Conservation (phyloP, 2,329 filamentous ascomycete species). For the Scleromitrula shiraiana region DNA sequence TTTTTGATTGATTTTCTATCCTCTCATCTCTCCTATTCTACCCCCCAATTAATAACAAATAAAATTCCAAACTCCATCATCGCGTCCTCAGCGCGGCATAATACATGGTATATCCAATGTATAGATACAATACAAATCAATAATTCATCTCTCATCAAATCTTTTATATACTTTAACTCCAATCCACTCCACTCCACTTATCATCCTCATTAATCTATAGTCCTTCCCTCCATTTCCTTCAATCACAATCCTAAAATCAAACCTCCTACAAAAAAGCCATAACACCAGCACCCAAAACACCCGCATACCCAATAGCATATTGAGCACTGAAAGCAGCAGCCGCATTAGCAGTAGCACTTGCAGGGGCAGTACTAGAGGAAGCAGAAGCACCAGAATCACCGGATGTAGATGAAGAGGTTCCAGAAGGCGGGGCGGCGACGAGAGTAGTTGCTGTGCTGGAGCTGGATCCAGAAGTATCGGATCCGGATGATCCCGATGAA, state of each 20-base stretch:
- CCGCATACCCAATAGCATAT: neutral
- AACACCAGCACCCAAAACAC: neutral
- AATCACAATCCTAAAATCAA: neutral
- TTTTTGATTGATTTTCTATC: neutral
- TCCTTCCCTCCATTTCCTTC: neutral
- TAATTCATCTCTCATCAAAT: neutral
- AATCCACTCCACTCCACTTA: too few species aligned
- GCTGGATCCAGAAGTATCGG: neutral
- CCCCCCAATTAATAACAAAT: neutral
- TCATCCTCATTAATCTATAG: neutral
- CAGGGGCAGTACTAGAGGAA: constrained; percentile 5
- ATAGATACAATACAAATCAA: too few species aligned
- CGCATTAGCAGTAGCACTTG: neutral
- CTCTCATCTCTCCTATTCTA: neutral
- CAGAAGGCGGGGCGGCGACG: neutral
- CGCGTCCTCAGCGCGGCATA: neutral
- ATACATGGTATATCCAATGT: constrained; percentile 1
- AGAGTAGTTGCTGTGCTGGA: neutral
- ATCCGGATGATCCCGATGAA: neutral
- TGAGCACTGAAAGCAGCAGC: neutral
- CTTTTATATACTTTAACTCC: neutral
- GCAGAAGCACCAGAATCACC: neutral
- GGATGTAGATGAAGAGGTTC: neutral
- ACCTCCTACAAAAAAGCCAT: neutral
- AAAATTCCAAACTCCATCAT: constrained; percentile 1